Evolutionary conservation across 2,329 filamentous ascomycete genomes (phyloP), one percentile per base, ranked within the genome.

Genomic region (Diaporthe humulicola): DNA sequence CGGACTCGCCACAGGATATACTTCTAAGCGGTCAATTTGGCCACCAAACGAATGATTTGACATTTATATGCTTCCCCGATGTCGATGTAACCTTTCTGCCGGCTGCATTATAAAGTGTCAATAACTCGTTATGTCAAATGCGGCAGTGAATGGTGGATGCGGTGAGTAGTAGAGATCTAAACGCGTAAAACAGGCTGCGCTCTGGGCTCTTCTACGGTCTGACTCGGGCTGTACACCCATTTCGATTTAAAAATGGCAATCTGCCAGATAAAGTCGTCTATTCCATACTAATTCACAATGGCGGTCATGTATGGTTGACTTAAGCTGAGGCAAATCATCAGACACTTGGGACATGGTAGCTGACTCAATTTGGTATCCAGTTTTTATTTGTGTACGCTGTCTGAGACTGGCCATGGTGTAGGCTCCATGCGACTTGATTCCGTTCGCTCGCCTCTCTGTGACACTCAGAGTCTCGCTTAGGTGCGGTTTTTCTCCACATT

Each of bases 381-480:
- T n/a, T 14, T 45, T 33, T 33, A 50, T 36, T 17, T n/a, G 10
- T 25, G 42, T n/a, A 50, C 4, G 15, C 45, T 38, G 25, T 17
- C 12, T 1, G 8, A 38, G 12, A 36, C 38, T 3, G 14, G 2
- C 12, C 7, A 9, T 36, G 6, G 1, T 14, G 0, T 10, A 33
- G 10, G 4, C 33, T 25, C 1, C 28, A 25, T 25, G 45, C 12
- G 38, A 17, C 8, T 15, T 10, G 5, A n/a, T 7, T 14, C n/a
- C 8, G 8, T 14, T 30, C 1, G 12, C 2, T 8, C 12, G 1
- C 2, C 19, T 3, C 6, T 12, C n/a, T 17, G 19, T 25, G 3
- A 45, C 8, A 5, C 7, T 33, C 64, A 67, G 45, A 67, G 42
- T 38, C 15, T 67, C 14, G 64, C 48, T 22, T 69, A 22, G 33